These are phyloP conservation scores for Volvariella volvacea DNA, from an alignment of 1,284 basidiomycete species.

Conservation along the genomic window DNA sequence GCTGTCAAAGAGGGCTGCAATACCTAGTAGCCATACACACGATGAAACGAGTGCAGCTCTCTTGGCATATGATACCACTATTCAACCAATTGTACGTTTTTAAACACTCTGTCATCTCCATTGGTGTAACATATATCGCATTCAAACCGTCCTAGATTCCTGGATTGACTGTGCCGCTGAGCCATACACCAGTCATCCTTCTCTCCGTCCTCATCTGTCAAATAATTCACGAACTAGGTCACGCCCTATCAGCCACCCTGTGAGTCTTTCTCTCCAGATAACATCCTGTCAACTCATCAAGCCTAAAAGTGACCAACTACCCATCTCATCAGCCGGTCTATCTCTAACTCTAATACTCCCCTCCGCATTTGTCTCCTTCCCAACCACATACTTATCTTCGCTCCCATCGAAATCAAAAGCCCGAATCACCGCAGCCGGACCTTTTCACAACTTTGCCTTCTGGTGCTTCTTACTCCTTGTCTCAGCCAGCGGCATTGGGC, in stretches of 20 bases:
- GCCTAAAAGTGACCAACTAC: conserved; percentile 22
- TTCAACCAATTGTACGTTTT: conserved; percentile 41
- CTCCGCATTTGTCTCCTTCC: conserved; percentile 63
- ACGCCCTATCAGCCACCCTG: conserved; percentile 62
- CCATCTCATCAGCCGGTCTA: conserved; percentile 50
- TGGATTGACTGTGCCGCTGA: conserved; percentile 65
- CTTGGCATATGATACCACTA: conserved; percentile 7
- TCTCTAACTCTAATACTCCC: conserved; percentile 54
- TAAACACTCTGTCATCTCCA: background rate
- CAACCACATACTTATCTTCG: conserved; percentile 32
- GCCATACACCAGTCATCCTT: conserved; percentile 54
- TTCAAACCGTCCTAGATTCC: conserved; percentile 50
- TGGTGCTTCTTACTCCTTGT: conserved; percentile 31
- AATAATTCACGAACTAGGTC: conserved; percentile 64
- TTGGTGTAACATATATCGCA: background rate
- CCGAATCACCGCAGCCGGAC: conserved; percentile 57
- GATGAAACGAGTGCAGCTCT: too few species aligned
- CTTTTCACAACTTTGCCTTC: conserved; percentile 61
- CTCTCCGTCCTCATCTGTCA: conserved; percentile 52
- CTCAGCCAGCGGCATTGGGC: conserved; percentile 21
- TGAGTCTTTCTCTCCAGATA: conserved; percentile 25
- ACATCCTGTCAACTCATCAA: background rate
- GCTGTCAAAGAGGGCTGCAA: too few species aligned
- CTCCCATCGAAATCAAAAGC: conserved; percentile 36
- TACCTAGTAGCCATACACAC: too few species aligned